Conservation (phyloP, 208 protist genomes). For the Dictyostelium gargantuum region DNA sequence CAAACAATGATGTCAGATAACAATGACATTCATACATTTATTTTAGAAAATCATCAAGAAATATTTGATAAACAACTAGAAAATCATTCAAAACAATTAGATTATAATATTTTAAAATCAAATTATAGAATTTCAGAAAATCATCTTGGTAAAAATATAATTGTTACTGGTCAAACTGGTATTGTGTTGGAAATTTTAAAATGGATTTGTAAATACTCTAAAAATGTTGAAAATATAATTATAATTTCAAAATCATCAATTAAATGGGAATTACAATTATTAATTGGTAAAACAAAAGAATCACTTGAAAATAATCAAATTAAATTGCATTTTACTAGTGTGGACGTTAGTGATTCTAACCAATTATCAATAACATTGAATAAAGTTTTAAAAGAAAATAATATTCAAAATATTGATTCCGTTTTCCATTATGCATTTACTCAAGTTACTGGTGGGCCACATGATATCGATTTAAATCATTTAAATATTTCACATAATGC, state of each 20-base stretch:
- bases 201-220: not conserved
- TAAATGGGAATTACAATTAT: not conserved
- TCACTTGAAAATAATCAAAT: not conserved
- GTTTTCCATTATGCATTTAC: constrained; percentile 19
- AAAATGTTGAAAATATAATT: not conserved
- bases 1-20: not conserved
- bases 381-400: not conserved
- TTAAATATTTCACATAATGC: not conserved
- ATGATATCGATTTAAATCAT: not conserved
- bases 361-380: not conserved
- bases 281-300: not conserved
- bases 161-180: constrained; percentile 25
- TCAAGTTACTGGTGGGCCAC: not conserved
- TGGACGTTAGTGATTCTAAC: not conserved
- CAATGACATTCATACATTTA: not conserved
- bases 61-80: not conserved
- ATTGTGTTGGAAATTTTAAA: not conserved
- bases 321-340: not conserved
- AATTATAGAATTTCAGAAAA: not conserved
- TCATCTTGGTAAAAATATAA: not conserved
- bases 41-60: not conserved
- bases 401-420: not conserved
- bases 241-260: not conserved
- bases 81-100: not conserved
- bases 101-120: not conserved